phyloP scores from a whole-genome alignment of 176 grass and related monocot genomes.

The Phoenix roebelenii region DNA sequence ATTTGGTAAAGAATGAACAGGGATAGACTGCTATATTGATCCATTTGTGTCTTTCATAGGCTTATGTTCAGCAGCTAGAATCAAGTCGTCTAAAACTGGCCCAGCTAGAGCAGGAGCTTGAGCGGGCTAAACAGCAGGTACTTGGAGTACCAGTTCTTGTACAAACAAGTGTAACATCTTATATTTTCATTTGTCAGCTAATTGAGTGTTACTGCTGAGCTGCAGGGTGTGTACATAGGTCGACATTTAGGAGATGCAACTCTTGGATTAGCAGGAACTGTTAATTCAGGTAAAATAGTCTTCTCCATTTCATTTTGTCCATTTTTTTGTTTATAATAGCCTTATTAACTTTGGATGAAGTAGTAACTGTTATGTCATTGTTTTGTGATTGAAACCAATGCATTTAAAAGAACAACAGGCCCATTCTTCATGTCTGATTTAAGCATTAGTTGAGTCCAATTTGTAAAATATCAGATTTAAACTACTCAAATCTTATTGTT shows the following conservation, averaged over 20 bases:
- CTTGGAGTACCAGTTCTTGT: background rate
- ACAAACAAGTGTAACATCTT: background rate
- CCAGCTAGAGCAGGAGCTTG: constrained; percentile 74
- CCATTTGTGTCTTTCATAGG: constrained; percentile 32
- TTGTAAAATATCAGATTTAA: too few species aligned
- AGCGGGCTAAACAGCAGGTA: constrained; percentile 68
- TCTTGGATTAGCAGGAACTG: constrained; percentile 38
- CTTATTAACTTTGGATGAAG: too few species aligned
- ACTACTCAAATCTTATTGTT: too few species aligned
- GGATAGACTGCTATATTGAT: too few species aligned
- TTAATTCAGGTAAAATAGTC: constrained; percentile 44
- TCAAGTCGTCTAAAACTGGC: constrained; percentile 79
- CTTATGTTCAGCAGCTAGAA: constrained; percentile 93
- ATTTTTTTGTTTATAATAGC: background rate
- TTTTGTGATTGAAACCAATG: too few species aligned
- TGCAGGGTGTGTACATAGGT: constrained; percentile 35
- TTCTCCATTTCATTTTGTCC: too few species aligned
- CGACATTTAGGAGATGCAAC: constrained; percentile 39
- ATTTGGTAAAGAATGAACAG: too few species aligned
- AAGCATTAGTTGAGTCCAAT: too few species aligned
- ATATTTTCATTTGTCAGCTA: background rate
- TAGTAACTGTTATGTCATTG: too few species aligned
- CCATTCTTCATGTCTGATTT: too few species aligned
- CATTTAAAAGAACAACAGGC: too few species aligned
- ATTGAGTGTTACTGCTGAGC: background rate